Percentiles rank a stretch among this genome's conserved stretches.
These are phyloP conservation scores for Macrophomina phaseolina DNA, from an alignment of 2,329 filamentous ascomycete genomes.

Conservation along the genomic window DNA sequence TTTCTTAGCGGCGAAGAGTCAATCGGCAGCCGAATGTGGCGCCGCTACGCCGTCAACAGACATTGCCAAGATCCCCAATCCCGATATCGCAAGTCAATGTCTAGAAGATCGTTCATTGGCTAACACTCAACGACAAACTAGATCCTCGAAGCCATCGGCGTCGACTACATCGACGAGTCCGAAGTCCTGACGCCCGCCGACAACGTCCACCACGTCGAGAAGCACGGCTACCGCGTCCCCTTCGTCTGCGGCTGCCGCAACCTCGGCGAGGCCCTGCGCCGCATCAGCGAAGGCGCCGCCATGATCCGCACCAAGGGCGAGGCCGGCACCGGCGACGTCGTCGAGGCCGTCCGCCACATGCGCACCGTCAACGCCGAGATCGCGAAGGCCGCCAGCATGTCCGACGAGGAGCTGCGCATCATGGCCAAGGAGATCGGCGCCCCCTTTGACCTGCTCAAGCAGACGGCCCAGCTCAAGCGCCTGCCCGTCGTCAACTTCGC, in stretches of 20 bases:
- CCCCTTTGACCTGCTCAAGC: constrained; percentile 78
- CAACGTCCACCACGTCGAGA: constrained; percentile 88
- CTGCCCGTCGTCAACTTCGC: constrained; percentile 98
- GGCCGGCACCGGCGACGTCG: constrained; percentile 94
- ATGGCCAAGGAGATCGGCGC: constrained; percentile 82
- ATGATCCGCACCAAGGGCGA: constrained; percentile 99
- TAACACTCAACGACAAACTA: constrained; percentile 41
- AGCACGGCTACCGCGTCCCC: constrained; percentile 79
- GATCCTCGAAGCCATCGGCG: constrained; percentile 92
- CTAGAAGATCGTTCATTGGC: neutral
- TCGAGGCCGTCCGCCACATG: constrained; percentile 96
- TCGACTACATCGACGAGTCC: constrained; percentile 98
- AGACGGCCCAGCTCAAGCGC: constrained; percentile 85
- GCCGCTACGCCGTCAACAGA: constrained; percentile 1
- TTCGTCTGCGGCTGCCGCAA: constrained; percentile 98
- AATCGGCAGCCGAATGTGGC: neutral
- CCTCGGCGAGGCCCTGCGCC: constrained; percentile 87
- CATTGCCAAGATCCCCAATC: neutral
- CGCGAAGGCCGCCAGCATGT: constrained; percentile 68
- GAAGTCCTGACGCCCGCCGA: constrained; percentile 97
- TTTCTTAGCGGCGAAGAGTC: neutral
- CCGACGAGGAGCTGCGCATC: constrained; percentile 75
- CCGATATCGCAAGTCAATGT: constrained; percentile 1
- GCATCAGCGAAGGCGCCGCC: constrained; percentile 90
- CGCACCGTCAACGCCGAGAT: constrained; percentile 87